Base-by-base conservation (phyloP, 306 rosid genomes). In the Corylus avellana region DNA sequence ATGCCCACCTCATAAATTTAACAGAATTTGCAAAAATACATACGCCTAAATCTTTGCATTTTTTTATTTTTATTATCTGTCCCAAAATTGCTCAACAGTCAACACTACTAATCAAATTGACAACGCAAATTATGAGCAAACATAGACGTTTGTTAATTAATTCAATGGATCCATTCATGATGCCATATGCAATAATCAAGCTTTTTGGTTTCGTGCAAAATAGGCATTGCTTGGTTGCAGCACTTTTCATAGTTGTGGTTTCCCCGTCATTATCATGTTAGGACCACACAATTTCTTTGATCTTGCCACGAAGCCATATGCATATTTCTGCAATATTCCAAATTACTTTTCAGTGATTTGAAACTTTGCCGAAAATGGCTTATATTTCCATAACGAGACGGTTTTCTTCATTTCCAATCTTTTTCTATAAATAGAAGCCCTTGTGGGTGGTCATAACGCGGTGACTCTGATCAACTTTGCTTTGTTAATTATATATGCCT, bases 241-340 rank as follows among this genome's bases (percentile, higher is more conserved):
- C 46, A 42, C 67, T 64, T 55, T 66, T 20, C 64, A 25, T 9
- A 37, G 32, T 70, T 25, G 14, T 54, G 75, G 81, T 57, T 78
- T 70, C 51, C 51, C 50, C 51, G 39, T 78, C 75, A 51, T 22
- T 54, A 44, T 77, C 75, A 49, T 63, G 37, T 55, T 8, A 14
- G 10, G 25, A 4, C 25, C 44, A 12, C 58, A 12, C 57, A 32
- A 3, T 32, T 4, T 68, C 48, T 12, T 47, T 35, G 47, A 48
- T 16, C 8, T 29, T 76, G 25, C 2, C 29, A 63, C 25, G 67
- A 32, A 32, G 35, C 35, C 35, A 32, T 32, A 32, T 32, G 37
- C 50, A 64, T 63, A n/a, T 77, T 54, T 78, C 44, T 25, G 71
- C 72, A 47, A 48, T 48, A 48, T 71, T 47, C 25, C 76, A 58